Conservation (phyloP, 1,284 basidiomycete species). For the Trichosporon coremiiforme region DNA sequence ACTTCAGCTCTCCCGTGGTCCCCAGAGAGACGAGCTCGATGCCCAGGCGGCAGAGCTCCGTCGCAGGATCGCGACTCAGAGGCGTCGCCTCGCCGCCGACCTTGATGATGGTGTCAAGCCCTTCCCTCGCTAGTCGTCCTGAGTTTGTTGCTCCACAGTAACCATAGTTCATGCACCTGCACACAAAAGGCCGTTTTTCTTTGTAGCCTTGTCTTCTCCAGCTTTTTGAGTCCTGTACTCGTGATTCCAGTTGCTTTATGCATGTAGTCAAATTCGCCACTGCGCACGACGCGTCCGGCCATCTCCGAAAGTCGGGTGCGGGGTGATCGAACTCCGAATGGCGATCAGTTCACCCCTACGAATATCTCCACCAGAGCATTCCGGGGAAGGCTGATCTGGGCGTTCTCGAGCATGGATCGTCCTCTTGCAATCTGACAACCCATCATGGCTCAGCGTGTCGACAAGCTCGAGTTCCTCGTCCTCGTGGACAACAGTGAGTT, state of each 20-base stretch:
- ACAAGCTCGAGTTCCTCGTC: constrained; percentile 47
- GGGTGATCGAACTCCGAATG: constrained; percentile 6
- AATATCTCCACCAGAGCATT: not conserved
- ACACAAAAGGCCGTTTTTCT: too few species aligned
- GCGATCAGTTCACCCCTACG: not conserved
- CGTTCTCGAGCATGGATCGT: not conserved
- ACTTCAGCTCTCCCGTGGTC: not conserved
- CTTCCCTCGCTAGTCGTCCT: not conserved
- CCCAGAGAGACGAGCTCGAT: not conserved
- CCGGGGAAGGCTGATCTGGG: not conserved
- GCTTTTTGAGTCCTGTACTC: not conserved
- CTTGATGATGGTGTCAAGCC: not conserved
- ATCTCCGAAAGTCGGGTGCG: constrained; percentile 6
- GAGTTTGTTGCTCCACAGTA: too few species aligned
- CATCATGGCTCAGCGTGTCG: constrained; percentile 33
- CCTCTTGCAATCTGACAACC: not conserved
- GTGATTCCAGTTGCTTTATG: not conserved
- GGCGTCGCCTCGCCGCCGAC: constrained; percentile 6
- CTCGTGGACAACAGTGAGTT: constrained; percentile 48
- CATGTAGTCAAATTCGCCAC: not conserved
- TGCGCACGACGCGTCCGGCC: not conserved
- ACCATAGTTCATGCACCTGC: too few species aligned
- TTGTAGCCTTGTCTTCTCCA: too few species aligned
- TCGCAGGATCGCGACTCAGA: not conserved
- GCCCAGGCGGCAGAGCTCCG: not conserved